A percentile compares a stretch with the other conserved stretches of the same genome.
Evolutionary conservation across 2,329 filamentous ascomycete species (phyloP).

Genomic region (Gaeumannomyces tritici): DNA sequence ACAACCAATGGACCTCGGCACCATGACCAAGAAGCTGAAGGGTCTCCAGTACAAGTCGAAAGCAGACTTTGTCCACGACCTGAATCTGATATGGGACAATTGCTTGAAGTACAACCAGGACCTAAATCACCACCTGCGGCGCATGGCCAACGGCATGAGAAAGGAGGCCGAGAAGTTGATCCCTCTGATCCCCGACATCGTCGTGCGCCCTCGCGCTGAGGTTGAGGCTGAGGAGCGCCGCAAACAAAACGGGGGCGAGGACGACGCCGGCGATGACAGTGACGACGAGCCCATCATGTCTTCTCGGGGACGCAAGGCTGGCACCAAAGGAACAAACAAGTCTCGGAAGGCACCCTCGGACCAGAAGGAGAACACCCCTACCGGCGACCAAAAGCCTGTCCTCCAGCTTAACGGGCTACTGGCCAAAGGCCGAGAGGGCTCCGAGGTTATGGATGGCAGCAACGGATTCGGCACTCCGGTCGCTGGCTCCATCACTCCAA

Average conservation of each 20-base stretch:
- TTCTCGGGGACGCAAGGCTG: constrained; percentile 82
- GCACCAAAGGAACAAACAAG: constrained; percentile 68
- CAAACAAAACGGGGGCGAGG: constrained; percentile 75
- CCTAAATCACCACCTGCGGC: constrained; percentile 74
- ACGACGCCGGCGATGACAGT: constrained; percentile 80
- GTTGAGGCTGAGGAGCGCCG: constrained; percentile 82
- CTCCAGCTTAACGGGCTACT: constrained; percentile 57
- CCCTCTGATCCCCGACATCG: constrained; percentile 86
- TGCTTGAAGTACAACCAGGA: constrained; percentile 94
- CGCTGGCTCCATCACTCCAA: constrained; percentile 69
- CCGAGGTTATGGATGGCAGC: constrained; percentile 69
- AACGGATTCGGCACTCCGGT: constrained; percentile 78
- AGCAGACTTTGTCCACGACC: constrained; percentile 84
- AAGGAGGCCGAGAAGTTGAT: constrained; percentile 97
- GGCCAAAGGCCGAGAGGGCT: constrained; percentile 57
- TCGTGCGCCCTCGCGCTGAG: constrained; percentile 82
- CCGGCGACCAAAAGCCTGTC: constrained; percentile 62
- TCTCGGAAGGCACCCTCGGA: constrained; percentile 66
- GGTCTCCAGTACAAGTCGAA: constrained; percentile 74
- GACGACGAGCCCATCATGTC: constrained; percentile 99
- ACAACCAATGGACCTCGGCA: constrained; percentile 93
- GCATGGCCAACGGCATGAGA: constrained; percentile 92
- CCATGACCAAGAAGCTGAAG: constrained; percentile 97
- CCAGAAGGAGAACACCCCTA: constrained; percentile 71
- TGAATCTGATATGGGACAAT: constrained; percentile 95